These are phyloP conservation scores for Penstemon eatonii DNA, from an alignment of 257 asterid species.

Conservation along the genomic window DNA sequence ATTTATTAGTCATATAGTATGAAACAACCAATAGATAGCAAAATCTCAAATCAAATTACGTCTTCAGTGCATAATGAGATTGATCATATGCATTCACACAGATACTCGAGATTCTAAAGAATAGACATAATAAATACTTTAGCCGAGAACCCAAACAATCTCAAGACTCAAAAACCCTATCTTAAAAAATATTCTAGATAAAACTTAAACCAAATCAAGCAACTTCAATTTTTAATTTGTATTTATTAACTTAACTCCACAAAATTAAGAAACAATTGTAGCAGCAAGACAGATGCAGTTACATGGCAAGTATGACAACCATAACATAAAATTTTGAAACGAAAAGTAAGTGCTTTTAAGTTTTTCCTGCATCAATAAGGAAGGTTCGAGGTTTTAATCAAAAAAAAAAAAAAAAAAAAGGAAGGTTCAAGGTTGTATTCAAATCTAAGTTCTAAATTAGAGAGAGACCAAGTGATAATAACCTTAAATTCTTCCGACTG, in stretches of 20 bases:
- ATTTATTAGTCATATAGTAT: no score
- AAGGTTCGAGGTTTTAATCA: neutral
- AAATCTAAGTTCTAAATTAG: neutral
- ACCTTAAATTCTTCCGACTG: conserved; percentile 53
- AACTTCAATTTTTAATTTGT: neutral
- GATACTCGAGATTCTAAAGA: no score
- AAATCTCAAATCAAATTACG: no score
- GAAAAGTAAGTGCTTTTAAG: neutral
- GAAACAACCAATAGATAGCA: no score
- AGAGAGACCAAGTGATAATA: conserved; percentile 17
- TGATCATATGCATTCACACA: no score
- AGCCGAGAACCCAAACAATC: no score
- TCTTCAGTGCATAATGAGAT: no score
- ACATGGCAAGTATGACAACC: neutral
- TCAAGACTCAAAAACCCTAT: no score
- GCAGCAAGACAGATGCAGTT: conserved; percentile 3
- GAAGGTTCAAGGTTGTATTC: neutral
- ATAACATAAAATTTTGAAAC: conserved; percentile 8
- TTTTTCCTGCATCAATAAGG: conserved; percentile 5
- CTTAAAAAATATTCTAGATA: neutral
- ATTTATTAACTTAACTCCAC: no score
- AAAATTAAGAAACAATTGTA: conserved; percentile 10
- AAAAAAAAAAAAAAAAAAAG: neutral
- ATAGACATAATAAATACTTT: no score
- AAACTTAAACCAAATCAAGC: neutral